A percentile compares a stretch with the other conserved stretches of the same genome.
phyloP scores from a whole-genome alignment of 768 basidiomycete species.

The Mycena albidolilacea region DNA sequence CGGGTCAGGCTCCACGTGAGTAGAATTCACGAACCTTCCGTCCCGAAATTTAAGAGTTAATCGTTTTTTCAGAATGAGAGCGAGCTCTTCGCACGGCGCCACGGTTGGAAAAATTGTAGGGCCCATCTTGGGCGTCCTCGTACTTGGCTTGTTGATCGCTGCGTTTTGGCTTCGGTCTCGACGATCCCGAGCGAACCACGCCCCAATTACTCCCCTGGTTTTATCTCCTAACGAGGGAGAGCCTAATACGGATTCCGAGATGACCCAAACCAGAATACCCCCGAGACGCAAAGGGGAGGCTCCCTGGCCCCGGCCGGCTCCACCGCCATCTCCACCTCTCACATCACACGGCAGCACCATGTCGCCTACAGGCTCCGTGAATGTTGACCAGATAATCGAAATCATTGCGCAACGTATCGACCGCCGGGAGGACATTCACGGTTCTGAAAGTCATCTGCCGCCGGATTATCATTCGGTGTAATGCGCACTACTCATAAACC shows the following conservation, averaged over 20 bases:
- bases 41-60: too few species aligned
- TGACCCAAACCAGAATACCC: neutral
- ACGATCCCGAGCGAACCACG: neutral
- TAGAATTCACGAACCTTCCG: too few species aligned
- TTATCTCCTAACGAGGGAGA: neutral
- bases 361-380: neutral
- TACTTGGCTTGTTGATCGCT: neutral
- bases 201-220: constrained; percentile 6
- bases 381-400: constrained; percentile 30
- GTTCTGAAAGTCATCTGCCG: neutral
- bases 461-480: constrained; percentile 21
- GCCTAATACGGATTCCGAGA: neutral
- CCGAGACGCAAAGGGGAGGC: neutral
- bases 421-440: constrained; percentile 1
- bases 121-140: constrained; percentile 3
- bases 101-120: constrained; percentile 23
- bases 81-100: constrained; percentile 1
- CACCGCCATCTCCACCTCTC: neutral
- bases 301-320: neutral
- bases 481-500: neutral
- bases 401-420: constrained; percentile 34
- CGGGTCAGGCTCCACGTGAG: neutral
- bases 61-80: neutral
- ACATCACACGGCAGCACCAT: neutral
- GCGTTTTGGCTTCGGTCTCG: constrained; percentile 12